Base-by-base conservation (phyloP, 179 eudicot species). In the Amaranthus tricolor region DNA sequence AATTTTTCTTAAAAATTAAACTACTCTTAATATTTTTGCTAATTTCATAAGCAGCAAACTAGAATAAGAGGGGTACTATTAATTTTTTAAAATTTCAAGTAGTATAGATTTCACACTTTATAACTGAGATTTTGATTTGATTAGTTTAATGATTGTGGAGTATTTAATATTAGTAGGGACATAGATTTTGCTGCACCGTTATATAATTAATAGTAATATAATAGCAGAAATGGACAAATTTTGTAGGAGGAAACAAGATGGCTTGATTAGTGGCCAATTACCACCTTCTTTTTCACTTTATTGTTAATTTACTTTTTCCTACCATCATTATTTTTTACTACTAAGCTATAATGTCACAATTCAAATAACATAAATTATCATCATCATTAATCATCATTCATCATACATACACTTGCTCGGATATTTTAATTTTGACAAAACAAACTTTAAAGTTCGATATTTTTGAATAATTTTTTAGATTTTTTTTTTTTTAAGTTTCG, bases 221-320 rank as follows among this genome's bases (percentile, higher is more conserved):
- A 72, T 67, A 63, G 14, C 77, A 60, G n/a, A 51, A 73, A 52
- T 58, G 56, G 74, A 78, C 77, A 67, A 68, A 19, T 44, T 67
- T 74, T 15, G 31, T 48, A 15, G 62, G 53, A 67, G 63, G 49
- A 72, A 77, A 69, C 14, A 8, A 21, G 56, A 66, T 45, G 71
- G 78, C 83, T 76, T 81, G 83, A 81, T 77, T 77, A 81, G 83
- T 76, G 80, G 75, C 50, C 4, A 66, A 72, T 67, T 48, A 67
- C 61, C 59, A 50, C 55, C 62, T 21, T 6, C 64, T 67, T 76
- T 66, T 16, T 61, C 47, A 11, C 4, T 40, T 40, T 59, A 49
- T 50, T 43, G 7, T 68, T 21, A 48, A 55, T 20, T 74, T 56
- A 62, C 68, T 45, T 19, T 74, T 44, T 51, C 54, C 10, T 0